phyloP scores from a whole-genome alignment of 139 green algal species.

The Mesotaenium endlicherianum region DNA sequence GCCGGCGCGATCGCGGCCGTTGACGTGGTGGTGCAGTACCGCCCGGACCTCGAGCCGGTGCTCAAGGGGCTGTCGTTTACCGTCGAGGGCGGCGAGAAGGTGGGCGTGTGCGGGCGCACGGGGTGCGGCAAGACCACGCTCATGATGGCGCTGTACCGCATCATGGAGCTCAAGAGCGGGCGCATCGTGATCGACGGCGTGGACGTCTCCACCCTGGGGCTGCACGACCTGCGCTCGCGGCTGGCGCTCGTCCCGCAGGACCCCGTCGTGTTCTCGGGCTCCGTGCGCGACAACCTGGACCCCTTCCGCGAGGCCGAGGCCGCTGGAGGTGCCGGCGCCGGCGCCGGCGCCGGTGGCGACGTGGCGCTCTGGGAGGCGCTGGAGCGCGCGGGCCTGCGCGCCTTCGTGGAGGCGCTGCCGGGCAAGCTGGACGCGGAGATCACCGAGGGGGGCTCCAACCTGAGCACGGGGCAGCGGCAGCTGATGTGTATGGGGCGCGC shows the following conservation, averaged over 20 bases:
- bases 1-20: constrained; percentile 65
- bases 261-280: constrained; percentile 91
- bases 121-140: constrained; percentile 70
- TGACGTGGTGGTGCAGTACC: constrained; percentile 79
- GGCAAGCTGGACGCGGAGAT: constrained; percentile 58
- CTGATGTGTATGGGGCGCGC: constrained; percentile 88
- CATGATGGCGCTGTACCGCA: constrained; percentile 72
- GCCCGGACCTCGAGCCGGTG: constrained; percentile 76
- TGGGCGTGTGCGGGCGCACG: constrained; percentile 72
- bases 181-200: constrained; percentile 52
- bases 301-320: constrained; percentile 72
- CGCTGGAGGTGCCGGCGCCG: not conserved
- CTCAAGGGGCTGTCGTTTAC: constrained; percentile 61
- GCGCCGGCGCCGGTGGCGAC: constrained; percentile 49
- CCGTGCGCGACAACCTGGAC: constrained; percentile 89
- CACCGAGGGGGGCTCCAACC: constrained; percentile 80
- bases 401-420: not conserved
- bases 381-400: constrained; percentile 52
- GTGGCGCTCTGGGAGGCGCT: constrained; percentile 66
- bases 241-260: constrained; percentile 78
- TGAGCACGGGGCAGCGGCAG: constrained; percentile 87
- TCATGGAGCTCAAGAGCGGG: constrained; percentile 72
- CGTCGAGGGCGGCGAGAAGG: constrained; percentile 65
- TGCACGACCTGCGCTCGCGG: constrained; percentile 65
- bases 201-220: constrained; percentile 48